These are phyloP conservation scores for Trametes elegans DNA, from an alignment of 768 basidiomycete genomes.

Conservation along the genomic window DNA sequence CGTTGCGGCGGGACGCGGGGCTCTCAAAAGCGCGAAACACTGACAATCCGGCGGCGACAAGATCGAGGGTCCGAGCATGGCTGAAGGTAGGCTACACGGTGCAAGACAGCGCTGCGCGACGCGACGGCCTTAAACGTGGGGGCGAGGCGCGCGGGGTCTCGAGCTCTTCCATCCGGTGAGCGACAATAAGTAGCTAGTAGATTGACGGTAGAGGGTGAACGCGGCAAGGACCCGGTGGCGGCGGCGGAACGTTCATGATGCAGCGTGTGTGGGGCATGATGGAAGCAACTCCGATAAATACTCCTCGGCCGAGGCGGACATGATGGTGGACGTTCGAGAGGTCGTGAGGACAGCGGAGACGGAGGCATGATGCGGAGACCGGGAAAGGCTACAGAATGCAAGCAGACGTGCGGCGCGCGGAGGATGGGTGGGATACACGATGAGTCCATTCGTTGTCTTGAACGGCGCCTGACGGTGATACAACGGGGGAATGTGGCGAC, in stretches of 20 bases:
- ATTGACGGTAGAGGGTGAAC: neutral
- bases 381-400: conserved; percentile 20
- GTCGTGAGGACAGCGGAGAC: neutral
- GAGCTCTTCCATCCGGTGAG: neutral
- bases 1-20: neutral
- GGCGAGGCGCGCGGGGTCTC: no score
- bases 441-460: conserved; percentile 11
- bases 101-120: neutral
- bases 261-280: conserved; percentile 17
- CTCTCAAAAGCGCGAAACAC: neutral
- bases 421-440: conserved; percentile 20
- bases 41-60: neutral
- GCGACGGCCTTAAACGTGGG: neutral
- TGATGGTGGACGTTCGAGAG: neutral
- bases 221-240: neutral
- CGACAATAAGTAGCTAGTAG: conserved; percentile 9
- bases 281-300: conserved; percentile 12
- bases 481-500: neutral
- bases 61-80: no score
- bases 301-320: neutral
- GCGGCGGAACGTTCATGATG: conserved; percentile 8
- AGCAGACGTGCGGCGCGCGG: conserved; percentile 5
- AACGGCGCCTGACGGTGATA: conserved; percentile 12
- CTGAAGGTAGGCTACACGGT: neutral
- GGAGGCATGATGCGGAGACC: neutral